Evolutionary conservation across 257 asterid genomes (phyloP).

Genomic region (Solanum stenotomum): DNA sequence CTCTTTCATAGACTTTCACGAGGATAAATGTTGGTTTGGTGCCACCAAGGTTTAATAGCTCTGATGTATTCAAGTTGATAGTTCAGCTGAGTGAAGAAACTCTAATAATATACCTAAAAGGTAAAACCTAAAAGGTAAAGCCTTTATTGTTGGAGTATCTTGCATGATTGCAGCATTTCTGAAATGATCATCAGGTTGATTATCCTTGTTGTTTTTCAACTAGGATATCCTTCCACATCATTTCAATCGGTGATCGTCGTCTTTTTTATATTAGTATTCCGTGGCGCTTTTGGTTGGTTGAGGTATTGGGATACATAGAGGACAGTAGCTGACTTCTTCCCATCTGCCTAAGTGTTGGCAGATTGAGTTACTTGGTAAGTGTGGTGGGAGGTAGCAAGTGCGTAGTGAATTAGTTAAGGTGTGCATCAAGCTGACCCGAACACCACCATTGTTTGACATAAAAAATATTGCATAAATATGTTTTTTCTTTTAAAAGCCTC

Average conservation of each 20-base stretch:
- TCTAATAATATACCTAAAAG: neutral
- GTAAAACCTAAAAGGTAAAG: neutral
- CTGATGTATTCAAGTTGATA: neutral
- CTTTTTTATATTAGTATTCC: neutral
- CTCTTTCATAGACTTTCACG: neutral
- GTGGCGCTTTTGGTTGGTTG: neutral
- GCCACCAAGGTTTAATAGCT: neutral
- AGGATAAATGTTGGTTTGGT: neutral
- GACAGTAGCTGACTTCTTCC: neutral
- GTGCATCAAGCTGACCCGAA: neutral
- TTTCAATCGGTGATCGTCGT: neutral
- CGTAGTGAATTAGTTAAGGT: neutral
- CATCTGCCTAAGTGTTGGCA: neutral
- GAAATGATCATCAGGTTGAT: neutral
- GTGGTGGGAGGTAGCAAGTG: neutral
- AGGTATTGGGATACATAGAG: neutral
- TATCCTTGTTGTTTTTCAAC: neutral
- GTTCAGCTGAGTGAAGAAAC: neutral
- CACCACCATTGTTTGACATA: neutral
- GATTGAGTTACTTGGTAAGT: neutral
- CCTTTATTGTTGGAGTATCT: neutral
- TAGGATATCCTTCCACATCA: neutral
- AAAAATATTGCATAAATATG: neutral
- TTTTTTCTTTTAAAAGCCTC: neutral
- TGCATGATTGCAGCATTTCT: neutral